Conservation (phyloP, 2,329 filamentous ascomycete species). For the Aschersonia sp. region DNA sequence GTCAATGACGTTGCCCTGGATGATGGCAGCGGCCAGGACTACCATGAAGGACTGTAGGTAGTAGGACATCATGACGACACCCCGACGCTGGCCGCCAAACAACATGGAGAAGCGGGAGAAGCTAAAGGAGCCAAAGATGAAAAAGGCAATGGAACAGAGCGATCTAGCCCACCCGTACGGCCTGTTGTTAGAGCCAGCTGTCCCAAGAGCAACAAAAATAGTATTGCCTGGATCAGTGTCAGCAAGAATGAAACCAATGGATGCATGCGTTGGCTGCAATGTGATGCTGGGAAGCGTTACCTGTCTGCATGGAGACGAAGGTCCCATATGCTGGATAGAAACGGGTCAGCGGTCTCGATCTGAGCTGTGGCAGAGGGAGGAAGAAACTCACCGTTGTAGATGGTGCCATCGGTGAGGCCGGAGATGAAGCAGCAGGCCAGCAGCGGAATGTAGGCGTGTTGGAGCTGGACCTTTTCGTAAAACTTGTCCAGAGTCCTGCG, state of each 20-base stretch:
- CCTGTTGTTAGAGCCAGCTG: conserved; percentile 31
- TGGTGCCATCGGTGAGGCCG: conserved; percentile 23
- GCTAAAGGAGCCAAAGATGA: conserved; percentile 36
- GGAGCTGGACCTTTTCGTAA: conserved; percentile 6
- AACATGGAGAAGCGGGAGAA: conserved; percentile 18
- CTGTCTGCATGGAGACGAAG: conserved; percentile 24
- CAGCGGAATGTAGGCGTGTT: conserved; percentile 14
- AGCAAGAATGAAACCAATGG: neutral
- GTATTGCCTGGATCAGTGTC: conserved; percentile 33
- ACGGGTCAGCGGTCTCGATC: neutral
- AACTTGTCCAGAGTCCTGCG: conserved; percentile 1
- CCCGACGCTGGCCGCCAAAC: conserved; percentile 14
- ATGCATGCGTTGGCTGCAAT: neutral
- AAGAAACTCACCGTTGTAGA: conserved; percentile 18
- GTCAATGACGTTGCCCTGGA: conserved; percentile 23
- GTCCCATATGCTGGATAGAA: conserved; percentile 10
- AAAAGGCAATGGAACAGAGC: conserved; percentile 35
- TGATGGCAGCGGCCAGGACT: conserved; percentile 35
- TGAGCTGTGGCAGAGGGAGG: neutral
- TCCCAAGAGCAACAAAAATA: conserved; percentile 46
- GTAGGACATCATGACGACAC: conserved; percentile 32
- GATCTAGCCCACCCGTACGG: conserved; percentile 35
- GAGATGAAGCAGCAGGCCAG: conserved; percentile 21
- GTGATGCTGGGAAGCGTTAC: conserved; percentile 3
- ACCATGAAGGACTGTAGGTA: conserved; percentile 35